Percentiles rank a stretch among this genome's conserved stretches.
phyloP scores from a whole-genome alignment of 108 stramenopile genomes.

The Chaetoceros muelleri region DNA sequence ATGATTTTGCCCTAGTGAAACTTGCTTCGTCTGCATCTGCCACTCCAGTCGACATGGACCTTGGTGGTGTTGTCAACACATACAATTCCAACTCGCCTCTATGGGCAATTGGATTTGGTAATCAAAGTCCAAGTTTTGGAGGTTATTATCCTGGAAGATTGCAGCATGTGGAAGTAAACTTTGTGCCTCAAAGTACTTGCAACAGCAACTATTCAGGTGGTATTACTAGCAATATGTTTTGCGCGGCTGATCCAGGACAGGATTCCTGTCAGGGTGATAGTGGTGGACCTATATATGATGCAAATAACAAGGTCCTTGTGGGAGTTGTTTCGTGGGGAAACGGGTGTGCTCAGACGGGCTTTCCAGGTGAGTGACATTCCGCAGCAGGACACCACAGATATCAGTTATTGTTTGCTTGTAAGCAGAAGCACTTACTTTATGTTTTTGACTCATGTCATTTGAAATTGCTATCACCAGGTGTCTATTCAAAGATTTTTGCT shows the following conservation, averaged over 20 bases:
- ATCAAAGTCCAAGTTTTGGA: slow-evolving; percentile 2
- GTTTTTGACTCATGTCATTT: no score
- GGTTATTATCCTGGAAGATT: not conserved
- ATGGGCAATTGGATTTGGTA: slow-evolving; percentile 10
- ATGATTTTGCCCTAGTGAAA: slow-evolving; percentile 8
- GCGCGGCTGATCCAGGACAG: slow-evolving; percentile 13
- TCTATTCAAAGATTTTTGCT: no score
- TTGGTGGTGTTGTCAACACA: not conserved
- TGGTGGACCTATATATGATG: slow-evolving; percentile 11
- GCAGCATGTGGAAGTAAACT: not conserved
- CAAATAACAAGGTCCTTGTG: slow-evolving; percentile 22
- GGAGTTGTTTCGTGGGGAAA: slow-evolving; percentile 46
- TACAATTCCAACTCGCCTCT: not conserved
- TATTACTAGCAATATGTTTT: slow-evolving; percentile 38
- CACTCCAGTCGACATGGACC: not conserved
- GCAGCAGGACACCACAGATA: no score
- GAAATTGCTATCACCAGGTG: no score
- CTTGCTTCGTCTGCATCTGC: not conserved
- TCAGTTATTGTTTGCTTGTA: no score
- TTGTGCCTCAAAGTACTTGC: not conserved
- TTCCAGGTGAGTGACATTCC: no score
- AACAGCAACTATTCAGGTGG: slow-evolving; percentile 26
- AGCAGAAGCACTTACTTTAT: no score
- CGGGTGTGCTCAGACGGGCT: slow-evolving; percentile 33
- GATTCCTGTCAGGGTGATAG: slow-evolving; percentile 34